Evolutionary conservation across 352 stramenopile species (phyloP), one percentile per base, ranked within the genome.

Genomic region (Sclerospora graminicola): DNA sequence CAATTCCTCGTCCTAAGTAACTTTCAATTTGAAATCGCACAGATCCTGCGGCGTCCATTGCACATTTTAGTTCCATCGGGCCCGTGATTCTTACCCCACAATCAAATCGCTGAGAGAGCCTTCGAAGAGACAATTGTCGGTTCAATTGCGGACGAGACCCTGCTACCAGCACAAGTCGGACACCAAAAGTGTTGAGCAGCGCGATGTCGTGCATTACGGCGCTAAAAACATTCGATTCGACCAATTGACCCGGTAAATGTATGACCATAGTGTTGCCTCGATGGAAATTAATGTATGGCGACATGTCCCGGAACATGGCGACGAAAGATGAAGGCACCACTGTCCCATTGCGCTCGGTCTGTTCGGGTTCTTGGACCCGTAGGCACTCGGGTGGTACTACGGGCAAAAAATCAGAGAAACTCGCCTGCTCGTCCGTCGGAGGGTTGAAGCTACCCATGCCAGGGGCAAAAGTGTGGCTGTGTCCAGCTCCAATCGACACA

Each of bases 201-300:
- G 86, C 90, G 30, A 98, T 89, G 64, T 98, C 93, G 60, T 97
- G 69, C 71, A 97, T 97, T 33, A 98, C 94, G 27, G 86, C 73
- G 40, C 78, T 67, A 34, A 97, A 97, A 13, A 97, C 70, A 45
- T 74, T 69, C 16, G 86, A 93, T 27, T 96, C 93, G 24, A 96
- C 86, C 67, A 98, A 57, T 57, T 96, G 81, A 0, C 93, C 94
- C 1, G 91, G 90, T 52, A 99, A 82, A 54, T 98, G 95, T 55
- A 97, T 94, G 40, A 98, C 93, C 63, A 97, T 96, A 3, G 84
- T 91, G 5, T 89, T 88, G 45, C 86, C 88, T 4, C 94, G 81
- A 66, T 99, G 95, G 50, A 97, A 94, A 45, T 97, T 97, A 57
- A 99, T 98, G 64, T 99, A 98, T 8, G 94, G 95, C 32, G 95